phyloP scores from a whole-genome alignment of 441 rosid genomes.

The Rhodomyrtus psidioides region DNA sequence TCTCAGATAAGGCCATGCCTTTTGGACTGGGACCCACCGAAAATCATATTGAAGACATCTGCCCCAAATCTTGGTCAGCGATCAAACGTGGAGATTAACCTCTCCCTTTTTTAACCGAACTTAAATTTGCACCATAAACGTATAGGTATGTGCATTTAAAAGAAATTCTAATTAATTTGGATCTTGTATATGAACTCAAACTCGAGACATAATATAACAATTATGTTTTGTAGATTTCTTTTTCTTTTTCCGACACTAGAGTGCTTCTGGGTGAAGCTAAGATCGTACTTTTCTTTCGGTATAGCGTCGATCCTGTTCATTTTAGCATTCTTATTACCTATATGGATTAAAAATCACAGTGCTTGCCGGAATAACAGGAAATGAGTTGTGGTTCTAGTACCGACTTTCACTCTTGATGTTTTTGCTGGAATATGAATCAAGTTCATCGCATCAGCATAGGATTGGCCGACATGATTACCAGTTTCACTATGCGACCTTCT shows the following conservation, averaged over 20 bases:
- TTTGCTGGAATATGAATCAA: not conserved
- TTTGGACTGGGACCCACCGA: too few relatives aligned
- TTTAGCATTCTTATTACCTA: not conserved
- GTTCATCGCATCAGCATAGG: not conserved
- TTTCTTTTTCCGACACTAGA: not conserved
- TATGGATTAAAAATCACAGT: not conserved
- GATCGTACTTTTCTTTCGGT: not conserved
- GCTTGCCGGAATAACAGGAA: not conserved
- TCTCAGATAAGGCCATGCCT: too few relatives aligned
- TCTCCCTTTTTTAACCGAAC: too few relatives aligned
- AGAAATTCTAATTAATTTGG: too few relatives aligned
- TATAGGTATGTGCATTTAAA: too few relatives aligned
- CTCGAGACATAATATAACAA: too few relatives aligned
- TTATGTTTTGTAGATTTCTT: not conserved
- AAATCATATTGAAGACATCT: too few relatives aligned
- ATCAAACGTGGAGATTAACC: too few relatives aligned
- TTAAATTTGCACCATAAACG: too few relatives aligned
- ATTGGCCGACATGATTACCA: not conserved
- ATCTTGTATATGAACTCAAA: too few relatives aligned
- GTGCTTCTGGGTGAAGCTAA: not conserved
- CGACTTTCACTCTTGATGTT: not conserved
- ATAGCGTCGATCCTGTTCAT: not conserved
- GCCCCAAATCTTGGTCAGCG: too few relatives aligned
- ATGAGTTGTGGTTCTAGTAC: not conserved
- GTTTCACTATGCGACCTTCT: not conserved